These are phyloP conservation scores for Anisogramma anomala DNA, from an alignment of 2,329 filamentous ascomycete species.

Conservation along the genomic window DNA sequence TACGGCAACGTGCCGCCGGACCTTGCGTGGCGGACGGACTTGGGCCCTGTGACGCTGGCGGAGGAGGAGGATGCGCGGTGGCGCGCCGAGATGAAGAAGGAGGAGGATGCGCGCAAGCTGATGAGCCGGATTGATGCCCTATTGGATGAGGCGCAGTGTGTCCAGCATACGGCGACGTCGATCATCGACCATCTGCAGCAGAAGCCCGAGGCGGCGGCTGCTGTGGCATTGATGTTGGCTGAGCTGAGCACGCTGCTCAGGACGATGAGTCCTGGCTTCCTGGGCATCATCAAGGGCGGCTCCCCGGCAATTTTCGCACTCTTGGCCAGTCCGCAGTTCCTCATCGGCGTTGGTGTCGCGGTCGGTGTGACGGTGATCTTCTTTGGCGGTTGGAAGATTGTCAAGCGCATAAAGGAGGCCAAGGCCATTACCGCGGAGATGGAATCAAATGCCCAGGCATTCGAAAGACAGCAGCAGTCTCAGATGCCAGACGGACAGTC, in stretches of 20 bases:
- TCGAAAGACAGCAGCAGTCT: conserved; percentile 18
- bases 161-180: conserved; percentile 70
- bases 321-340: conserved; percentile 81
- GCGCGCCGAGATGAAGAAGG: conserved; percentile 47
- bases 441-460: conserved; percentile 16
- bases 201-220: conserved; percentile 77
- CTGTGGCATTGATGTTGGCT: conserved; percentile 82
- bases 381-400: conserved; percentile 93
- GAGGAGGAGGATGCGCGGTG: conserved; percentile 20
- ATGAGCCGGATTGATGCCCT: conserved; percentile 65
- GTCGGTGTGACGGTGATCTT: conserved; percentile 92
- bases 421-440: conserved; percentile 21
- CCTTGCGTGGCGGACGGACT: conserved; percentile 38
- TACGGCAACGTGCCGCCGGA: conserved; percentile 75
- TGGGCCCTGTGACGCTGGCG: conserved; percentile 26
- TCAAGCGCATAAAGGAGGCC: conserved; percentile 62
- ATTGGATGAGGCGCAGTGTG: conserved; percentile 76
- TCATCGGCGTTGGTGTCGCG: conserved; percentile 80
- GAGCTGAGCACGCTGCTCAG: conserved; percentile 74
- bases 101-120: conserved; percentile 36
- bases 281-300: conserved; percentile 63
- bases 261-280: conserved; percentile 74
- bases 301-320: conserved; percentile 81
- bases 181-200: conserved; percentile 67
- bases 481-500: neutral